Evolutionary conservation across 2,329 filamentous ascomycete genomes (phyloP), one percentile per base, ranked within the genome.

Genomic region (Aspergillus ochraceoroseus): DNA sequence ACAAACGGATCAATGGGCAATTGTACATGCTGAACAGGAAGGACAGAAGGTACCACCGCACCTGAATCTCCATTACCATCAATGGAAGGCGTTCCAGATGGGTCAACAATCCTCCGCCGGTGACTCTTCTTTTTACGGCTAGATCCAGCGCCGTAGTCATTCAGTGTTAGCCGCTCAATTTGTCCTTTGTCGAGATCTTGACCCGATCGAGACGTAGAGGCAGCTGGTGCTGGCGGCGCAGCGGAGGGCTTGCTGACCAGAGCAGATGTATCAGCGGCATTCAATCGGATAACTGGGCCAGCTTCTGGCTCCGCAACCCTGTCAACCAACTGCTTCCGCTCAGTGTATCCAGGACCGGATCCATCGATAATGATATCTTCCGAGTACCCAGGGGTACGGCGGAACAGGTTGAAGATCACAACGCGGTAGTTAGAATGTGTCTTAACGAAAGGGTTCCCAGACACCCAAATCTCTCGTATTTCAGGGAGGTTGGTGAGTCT

Each of bases 341-440:
- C 92, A 11, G 81, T 77, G 57, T 87, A 94, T n/a, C 77, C 83
- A 1, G 92, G 90, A 0, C 83, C 83, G 22, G 79, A 79, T 2
- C 84, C 82, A 61, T 98, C 92, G 53, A 98, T 90, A 31, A 87
- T 73, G 44, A 96, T 81, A 58, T 98, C 92, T 51, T 95, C 86
- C 0, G 82, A 84, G 57, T 92, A 94, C 4, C 92, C 92, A 7
- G 90, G 87, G 0, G 87, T 88, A 44, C 80, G 82, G 48, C 92
- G 80, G 73, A 98, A 98, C 2, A 96, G 74, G 56, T 96, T 98
- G 79, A 98, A 95, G 48, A 96, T 94, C 13, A 82, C 85, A 49
- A 94, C 75, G 33, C 92, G 81, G 61, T 95, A 94, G 53, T 84
- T 81, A 44, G 82, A 76, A 60, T 95, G 87, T 1, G 87, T 89